Percentiles rank a stretch among this genome's conserved stretches.
Evolutionary conservation across 2,329 filamentous ascomycete genomes (phyloP).

Genomic region (Botryotinia calthae): DNA sequence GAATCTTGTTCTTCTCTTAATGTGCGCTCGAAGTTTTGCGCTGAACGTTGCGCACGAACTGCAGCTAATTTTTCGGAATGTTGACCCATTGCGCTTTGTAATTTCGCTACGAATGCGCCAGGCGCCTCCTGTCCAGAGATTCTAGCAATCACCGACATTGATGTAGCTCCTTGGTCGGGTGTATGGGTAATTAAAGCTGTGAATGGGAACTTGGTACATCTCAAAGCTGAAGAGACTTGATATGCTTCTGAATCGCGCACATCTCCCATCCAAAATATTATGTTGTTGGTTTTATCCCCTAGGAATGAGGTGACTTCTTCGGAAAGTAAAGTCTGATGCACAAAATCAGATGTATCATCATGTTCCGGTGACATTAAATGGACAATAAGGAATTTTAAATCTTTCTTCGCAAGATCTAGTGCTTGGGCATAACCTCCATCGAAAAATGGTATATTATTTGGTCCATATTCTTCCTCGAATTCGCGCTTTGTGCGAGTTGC

Average conservation of each 20-base stretch:
- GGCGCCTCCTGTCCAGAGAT: constrained; percentile 70
- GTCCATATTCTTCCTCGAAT: constrained; percentile 90
- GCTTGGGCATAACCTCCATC: constrained; percentile 91
- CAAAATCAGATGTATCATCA: constrained; percentile 82
- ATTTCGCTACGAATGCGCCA: constrained; percentile 69
- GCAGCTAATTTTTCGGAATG: constrained; percentile 73
- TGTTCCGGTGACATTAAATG: constrained; percentile 89
- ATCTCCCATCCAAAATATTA: constrained; percentile 90
- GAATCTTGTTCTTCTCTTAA: constrained; percentile 87
- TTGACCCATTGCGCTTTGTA: constrained; percentile 69
- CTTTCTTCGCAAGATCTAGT: constrained; percentile 83
- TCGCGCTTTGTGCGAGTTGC: constrained; percentile 86
- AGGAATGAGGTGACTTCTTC: constrained; percentile 72
- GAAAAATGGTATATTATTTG: constrained; percentile 69
- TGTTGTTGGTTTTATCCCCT: constrained; percentile 70
- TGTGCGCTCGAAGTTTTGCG: constrained; percentile 76
- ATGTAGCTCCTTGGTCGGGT: constrained; percentile 75
- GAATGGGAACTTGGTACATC: constrained; percentile 91
- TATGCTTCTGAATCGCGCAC: constrained; percentile 92
- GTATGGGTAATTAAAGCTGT: constrained; percentile 83
- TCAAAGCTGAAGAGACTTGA: constrained; percentile 82
- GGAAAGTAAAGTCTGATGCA: constrained; percentile 76
- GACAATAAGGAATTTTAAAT: constrained; percentile 88
- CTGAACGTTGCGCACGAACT: constrained; percentile 71
- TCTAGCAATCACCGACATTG: constrained; percentile 87